These are phyloP conservation scores for Cladorrhinum samala DNA, from an alignment of 495 filamentous ascomycete genomes.

Conservation along the genomic window DNA sequence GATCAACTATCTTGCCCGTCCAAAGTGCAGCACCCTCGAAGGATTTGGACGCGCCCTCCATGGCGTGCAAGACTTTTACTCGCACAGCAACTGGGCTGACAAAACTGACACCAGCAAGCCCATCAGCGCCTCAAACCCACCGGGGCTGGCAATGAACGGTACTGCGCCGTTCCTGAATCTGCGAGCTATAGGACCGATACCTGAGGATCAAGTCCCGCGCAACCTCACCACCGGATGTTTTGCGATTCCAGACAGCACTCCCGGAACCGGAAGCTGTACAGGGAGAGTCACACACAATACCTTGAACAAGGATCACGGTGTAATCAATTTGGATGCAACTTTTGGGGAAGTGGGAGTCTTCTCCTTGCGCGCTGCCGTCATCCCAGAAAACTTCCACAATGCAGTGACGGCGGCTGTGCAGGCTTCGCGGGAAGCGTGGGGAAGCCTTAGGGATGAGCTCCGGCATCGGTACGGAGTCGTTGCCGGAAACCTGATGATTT, in stretches of 20 bases:
- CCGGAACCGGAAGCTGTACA: conserved; percentile 14
- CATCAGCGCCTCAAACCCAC: conserved; percentile 20
- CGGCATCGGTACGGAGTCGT: conserved; percentile 11
- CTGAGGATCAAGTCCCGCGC: conserved; percentile 13
- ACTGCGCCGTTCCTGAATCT: conserved; percentile 22
- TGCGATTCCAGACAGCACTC: conserved; percentile 14
- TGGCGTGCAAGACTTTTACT: conserved; percentile 26
- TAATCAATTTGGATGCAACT: conserved; percentile 20
- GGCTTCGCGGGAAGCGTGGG: conserved; percentile 17
- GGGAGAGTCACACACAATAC: conserved; percentile 20
- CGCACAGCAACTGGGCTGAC: conserved; percentile 29
- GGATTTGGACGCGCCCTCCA: conserved; percentile 20
- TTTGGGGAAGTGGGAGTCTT: conserved; percentile 13
- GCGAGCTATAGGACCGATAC: conserved; percentile 13
- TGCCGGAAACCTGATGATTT: conserved; percentile 23
- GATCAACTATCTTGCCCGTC: conserved; percentile 11
- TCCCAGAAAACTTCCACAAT: conserved; percentile 15
- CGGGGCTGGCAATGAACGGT: conserved; percentile 17
- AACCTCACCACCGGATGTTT: conserved; percentile 27
- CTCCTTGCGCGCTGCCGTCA: conserved; percentile 13
- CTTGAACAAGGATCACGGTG: conserved; percentile 21
- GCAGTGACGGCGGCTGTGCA: conserved; percentile 18
- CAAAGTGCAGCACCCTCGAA: conserved; percentile 23
- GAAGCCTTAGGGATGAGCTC: conserved; percentile 11
- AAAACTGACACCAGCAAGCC: conserved; percentile 11